A percentile compares a stretch with the other conserved stretches of the same genome.
Evolutionary conservation across 257 asterid genomes (phyloP).

Genomic region (Solanum rostratum): DNA sequence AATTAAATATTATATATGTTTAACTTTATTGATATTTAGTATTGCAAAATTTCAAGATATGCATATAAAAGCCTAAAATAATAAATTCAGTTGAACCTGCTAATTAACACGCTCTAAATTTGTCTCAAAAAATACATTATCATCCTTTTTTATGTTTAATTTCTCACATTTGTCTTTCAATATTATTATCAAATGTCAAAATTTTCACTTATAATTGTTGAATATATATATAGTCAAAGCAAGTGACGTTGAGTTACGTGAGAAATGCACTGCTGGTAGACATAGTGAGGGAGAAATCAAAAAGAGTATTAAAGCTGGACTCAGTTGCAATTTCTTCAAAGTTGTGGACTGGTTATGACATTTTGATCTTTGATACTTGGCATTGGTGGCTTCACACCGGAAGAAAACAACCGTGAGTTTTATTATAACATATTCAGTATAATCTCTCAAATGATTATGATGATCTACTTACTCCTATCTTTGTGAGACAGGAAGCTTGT

Average conservation of each 20-base stretch:
- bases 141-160: background rate
- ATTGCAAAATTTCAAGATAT: background rate
- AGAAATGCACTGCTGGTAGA: constrained; percentile 11
- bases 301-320: constrained; percentile 13
- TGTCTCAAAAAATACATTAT: background rate
- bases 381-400: constrained; percentile 34
- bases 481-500: background rate
- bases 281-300: background rate
- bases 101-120: background rate
- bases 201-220: background rate
- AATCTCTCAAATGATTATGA: too few relatives aligned
- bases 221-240: background rate
- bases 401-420: constrained; percentile 16
- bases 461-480: background rate
- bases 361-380: constrained; percentile 24
- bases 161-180: background rate
- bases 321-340: constrained; percentile 1
- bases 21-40: background rate
- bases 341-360: constrained; percentile 13
- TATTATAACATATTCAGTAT: background rate
- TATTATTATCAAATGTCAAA: background rate
- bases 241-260: background rate
- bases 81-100: background rate
- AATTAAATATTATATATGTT: background rate
- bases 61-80: background rate